phyloP scores from a whole-genome alignment of 164 flowering plant genomes.

The Vitis rupestris region DNA sequence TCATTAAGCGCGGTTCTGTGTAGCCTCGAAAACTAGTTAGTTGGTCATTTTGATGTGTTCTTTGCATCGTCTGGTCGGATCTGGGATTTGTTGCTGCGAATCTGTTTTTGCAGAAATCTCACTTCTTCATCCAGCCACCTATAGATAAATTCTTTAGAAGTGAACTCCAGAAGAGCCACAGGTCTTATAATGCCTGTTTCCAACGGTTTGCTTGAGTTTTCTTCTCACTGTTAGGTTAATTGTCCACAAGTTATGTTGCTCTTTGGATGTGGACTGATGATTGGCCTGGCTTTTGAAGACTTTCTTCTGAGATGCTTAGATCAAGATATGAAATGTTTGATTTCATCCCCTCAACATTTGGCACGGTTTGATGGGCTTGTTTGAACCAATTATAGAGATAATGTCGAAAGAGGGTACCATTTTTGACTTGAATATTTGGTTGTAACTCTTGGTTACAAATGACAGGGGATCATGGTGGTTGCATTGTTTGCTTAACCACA shows the following conservation, averaged over 20 bases:
- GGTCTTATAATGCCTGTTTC: neutral
- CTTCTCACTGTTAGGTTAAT: neutral
- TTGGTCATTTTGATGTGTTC: neutral
- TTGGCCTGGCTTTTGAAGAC: neutral
- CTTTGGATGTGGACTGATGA: neutral
- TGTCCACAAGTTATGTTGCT: no score
- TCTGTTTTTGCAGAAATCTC: neutral
- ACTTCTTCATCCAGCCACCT: neutral
- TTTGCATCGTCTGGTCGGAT: neutral
- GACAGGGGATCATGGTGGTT: neutral
- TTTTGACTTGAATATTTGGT: neutral
- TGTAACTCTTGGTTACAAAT: neutral
- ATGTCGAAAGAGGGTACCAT: neutral
- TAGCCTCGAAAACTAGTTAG: neutral
- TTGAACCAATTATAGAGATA: neutral
- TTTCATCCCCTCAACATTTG: neutral
- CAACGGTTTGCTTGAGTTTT: neutral
- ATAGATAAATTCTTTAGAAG: neutral
- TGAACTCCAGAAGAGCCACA: neutral
- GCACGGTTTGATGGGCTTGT: neutral
- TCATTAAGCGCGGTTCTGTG: no score
- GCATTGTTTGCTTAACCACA: neutral
- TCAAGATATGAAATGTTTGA: neutral
- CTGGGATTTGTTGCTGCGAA: neutral
- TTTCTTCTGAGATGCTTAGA: neutral